These are phyloP conservation scores for Cyclaneusma minus DNA, from an alignment of 2,329 filamentous ascomycete species.

Conservation along the genomic window DNA sequence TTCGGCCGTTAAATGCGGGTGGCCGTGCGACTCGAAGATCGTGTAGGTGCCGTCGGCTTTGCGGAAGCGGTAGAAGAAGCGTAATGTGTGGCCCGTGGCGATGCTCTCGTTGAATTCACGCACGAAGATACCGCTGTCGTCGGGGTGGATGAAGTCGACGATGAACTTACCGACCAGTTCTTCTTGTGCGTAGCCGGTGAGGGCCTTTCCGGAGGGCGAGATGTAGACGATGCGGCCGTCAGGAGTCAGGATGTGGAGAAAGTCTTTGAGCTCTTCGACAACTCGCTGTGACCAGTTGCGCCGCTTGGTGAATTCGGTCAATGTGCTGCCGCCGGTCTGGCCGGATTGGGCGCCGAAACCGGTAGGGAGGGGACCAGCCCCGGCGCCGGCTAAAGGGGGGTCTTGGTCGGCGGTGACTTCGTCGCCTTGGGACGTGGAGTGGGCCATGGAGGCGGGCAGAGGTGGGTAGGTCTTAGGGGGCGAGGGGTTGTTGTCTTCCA, in stretches of 20 bases:
- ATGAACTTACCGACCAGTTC: constrained; percentile 65
- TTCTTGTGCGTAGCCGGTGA: constrained; percentile 61
- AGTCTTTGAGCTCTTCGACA: constrained; percentile 77
- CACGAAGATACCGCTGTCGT: constrained; percentile 70
- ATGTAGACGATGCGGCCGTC: constrained; percentile 73
- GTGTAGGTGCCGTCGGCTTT: constrained; percentile 57
- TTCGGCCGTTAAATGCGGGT: constrained; percentile 70
- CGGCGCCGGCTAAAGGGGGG: constrained; percentile 11
- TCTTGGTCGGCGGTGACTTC: constrained; percentile 5
- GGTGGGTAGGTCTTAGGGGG: constrained; percentile 15
- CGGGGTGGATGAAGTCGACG: constrained; percentile 69
- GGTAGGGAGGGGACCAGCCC: constrained; percentile 17
- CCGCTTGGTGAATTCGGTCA: constrained; percentile 50
- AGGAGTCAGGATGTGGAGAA: constrained; percentile 74
- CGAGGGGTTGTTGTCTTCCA: constrained; percentile 7
- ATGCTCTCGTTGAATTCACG: constrained; percentile 84
- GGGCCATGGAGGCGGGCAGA: constrained; percentile 8
- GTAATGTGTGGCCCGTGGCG: constrained; percentile 60
- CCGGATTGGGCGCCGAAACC: constrained; percentile 14
- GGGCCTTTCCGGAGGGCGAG: constrained; percentile 58
- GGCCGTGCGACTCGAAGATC: constrained; percentile 85
- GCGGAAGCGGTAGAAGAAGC: constrained; percentile 74
- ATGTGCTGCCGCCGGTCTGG: constrained; percentile 28
- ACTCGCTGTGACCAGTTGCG: constrained; percentile 78
- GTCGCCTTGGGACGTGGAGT: too few species aligned